These are phyloP conservation scores for Cylindrotheca closterium DNA, from an alignment of 108 stramenopile species.

Conservation along the genomic window DNA sequence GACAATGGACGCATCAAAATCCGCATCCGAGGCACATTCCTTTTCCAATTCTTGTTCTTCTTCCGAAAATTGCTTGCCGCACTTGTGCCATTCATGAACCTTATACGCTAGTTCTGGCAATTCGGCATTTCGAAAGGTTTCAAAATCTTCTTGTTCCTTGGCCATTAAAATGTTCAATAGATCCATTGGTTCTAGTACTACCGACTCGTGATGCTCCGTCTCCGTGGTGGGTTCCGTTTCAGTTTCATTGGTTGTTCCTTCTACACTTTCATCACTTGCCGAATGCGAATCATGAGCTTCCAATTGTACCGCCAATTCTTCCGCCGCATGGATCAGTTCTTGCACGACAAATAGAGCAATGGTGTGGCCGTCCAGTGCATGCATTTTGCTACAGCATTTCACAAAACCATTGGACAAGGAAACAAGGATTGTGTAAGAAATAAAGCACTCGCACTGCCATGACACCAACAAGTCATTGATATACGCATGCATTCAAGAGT, in stretches of 20 bases:
- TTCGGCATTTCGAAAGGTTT: not conserved
- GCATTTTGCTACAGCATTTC: slow-evolving; percentile 21
- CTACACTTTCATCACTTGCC: not conserved
- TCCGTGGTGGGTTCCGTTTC: too few relatives aligned
- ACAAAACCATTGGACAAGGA: not conserved
- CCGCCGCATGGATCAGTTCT: slow-evolving; percentile 19
- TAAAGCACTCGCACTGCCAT: not conserved
- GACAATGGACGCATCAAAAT: slow-evolving; percentile 10
- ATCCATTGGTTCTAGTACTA: not conserved
- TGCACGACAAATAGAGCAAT: slow-evolving; percentile 41
- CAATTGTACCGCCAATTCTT: slow-evolving; percentile 8
- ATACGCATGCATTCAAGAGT: not conserved
- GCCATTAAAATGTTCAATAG: not conserved
- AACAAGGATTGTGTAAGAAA: not conserved
- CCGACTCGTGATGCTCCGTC: too few relatives aligned
- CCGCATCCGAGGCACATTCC: not conserved
- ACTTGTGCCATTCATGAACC: not conserved
- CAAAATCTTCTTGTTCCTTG: slow-evolving; percentile 1
- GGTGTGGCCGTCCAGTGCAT: slow-evolving; percentile 42
- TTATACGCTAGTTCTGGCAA: not conserved
- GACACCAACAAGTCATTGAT: too few relatives aligned
- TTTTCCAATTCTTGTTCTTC: not conserved
- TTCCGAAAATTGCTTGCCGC: not conserved
- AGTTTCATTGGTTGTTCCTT: too few relatives aligned
- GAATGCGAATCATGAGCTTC: not conserved